Evolutionary conservation across 1,284 basidiomycete genomes (phyloP).

Genomic region (Apiotrichum siamense): DNA sequence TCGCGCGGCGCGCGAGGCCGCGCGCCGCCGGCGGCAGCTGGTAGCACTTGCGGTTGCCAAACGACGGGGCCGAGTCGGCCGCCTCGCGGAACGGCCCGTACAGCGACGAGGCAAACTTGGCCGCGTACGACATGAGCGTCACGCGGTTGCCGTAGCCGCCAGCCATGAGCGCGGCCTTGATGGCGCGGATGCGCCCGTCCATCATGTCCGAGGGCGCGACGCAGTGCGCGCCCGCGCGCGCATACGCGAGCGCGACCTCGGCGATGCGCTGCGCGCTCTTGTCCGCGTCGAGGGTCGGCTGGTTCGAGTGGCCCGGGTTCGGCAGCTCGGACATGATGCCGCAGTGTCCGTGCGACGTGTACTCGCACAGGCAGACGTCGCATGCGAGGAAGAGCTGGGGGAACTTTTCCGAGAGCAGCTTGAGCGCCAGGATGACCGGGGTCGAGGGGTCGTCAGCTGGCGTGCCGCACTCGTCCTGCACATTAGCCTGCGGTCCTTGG

Average conservation of each 20-base stretch:
- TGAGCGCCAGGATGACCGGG: constrained; percentile 87
- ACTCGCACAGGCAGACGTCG: constrained; percentile 99
- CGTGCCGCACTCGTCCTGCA: constrained; percentile 73
- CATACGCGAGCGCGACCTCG: constrained; percentile 87
- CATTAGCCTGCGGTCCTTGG: too few species aligned
- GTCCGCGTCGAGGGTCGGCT: constrained; percentile 53
- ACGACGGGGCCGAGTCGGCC: constrained; percentile 87
- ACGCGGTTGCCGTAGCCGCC: constrained; percentile 76
- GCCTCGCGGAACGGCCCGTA: constrained; percentile 99
- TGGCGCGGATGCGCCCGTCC: constrained; percentile 87
- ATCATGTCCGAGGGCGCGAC: constrained; percentile 99
- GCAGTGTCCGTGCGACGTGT: constrained; percentile 97
- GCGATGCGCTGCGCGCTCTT: constrained; percentile 80
- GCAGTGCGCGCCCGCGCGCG: constrained; percentile 89
- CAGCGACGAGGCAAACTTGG: constrained; percentile 93
- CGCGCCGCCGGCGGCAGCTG: constrained; percentile 85
- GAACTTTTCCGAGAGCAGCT: constrained; percentile 67
- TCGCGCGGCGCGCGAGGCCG: constrained; percentile 86
- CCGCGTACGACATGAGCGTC: constrained; percentile 95
- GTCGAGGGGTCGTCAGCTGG: constrained; percentile 85
- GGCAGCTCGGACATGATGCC: constrained; percentile 59
- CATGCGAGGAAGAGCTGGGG: constrained; percentile 80
- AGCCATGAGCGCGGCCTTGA: constrained; percentile 80
- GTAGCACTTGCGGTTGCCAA: constrained; percentile 95
- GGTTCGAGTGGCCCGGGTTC: constrained; percentile 33